Evolutionary conservation across 129 eudicot species (phyloP), one percentile per base, ranked within the genome.

Genomic region (Centaurea solstitialis): DNA sequence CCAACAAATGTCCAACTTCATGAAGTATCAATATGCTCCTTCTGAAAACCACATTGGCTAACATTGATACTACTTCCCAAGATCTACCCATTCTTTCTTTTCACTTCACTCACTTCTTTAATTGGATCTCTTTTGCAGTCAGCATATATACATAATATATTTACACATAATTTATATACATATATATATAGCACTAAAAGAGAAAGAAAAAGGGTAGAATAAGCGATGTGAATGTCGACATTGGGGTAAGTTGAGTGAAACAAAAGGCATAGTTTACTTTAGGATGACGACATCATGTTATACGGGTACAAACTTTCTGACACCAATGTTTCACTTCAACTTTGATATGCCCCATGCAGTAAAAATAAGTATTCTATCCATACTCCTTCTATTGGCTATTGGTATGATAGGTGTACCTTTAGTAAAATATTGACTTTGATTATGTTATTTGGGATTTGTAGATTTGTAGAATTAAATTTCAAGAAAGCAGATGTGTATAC

Each of bases 261-360:
- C 10, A 37, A 75, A 59, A 76, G 5, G 57, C 70, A 37, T 35
- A 21, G 17, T 35, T 76, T 38, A 35, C 37, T 61, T 74, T 38
- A 37, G 10, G 80, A 76, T 76, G 80, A 76, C 80, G 66, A 76
- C 72, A 76, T 76, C 69, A 76, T 75, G 22, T 24, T 59, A 57
- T 43, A 57, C 18, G 33, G 38, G 35, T 37, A 37, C 71, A 5
- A 76, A 22, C 59, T 76, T 76, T 47, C 71, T 35, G 57, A 76
- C 79, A 59, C 13, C 21, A 64, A 64, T 64, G 68, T 64, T 64
- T 18, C 68, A 57, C 65, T n/a, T 17, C 22, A 17, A 57, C n/a
- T 57, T 57, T 57, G 1, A n/a, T 57, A n/a, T 57, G 65, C 65
- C 17, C 17, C 18, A 17, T 57, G 65, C 22, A 1, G 65, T 57